These are phyloP conservation scores for Sordariomycetes sp. DNA, from an alignment of 2,329 filamentous ascomycete species.

Conservation along the genomic window DNA sequence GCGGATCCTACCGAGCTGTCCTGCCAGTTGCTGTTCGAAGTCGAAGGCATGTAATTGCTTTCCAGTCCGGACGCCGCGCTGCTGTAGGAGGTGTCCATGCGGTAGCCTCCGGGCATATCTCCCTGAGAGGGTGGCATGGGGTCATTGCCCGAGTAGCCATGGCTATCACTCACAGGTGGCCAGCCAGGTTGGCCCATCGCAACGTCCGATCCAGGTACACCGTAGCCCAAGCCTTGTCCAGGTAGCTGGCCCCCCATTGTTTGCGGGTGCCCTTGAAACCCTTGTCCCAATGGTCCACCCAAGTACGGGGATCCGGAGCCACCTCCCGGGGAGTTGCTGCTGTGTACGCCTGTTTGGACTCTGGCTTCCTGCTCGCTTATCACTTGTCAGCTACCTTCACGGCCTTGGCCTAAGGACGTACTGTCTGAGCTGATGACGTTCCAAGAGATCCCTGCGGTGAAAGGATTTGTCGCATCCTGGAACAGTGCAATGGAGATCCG, in stretches of 20 bases:
- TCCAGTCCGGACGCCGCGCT: not conserved
- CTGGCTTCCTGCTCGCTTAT: slow-evolving; percentile 4
- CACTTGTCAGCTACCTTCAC: not conserved
- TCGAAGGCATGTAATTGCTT: not conserved
- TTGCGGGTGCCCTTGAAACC: no score
- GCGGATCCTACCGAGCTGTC: not conserved
- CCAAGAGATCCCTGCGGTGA: slow-evolving; percentile 48
- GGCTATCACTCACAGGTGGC: no score
- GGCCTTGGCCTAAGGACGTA: slow-evolving; percentile 15
- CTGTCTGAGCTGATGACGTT: slow-evolving; percentile 47
- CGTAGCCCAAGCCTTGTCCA: no score
- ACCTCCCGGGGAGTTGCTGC: no score
- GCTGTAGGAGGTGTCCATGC: not conserved
- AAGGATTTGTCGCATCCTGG: slow-evolving; percentile 48
- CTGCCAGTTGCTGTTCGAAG: not conserved
- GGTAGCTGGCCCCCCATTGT: no score
- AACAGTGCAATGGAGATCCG: slow-evolving; percentile 39
- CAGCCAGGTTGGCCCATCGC: no score
- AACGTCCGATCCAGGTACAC: no score
- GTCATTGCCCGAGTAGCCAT: no score
- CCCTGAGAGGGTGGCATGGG: not conserved
- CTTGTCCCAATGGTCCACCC: no score
- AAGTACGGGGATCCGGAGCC: no score
- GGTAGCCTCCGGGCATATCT: not conserved
- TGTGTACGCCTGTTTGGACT: not conserved